Base-by-base conservation (phyloP, 768 basidiomycete genomes). In the Phylloporus arenicola region DNA sequence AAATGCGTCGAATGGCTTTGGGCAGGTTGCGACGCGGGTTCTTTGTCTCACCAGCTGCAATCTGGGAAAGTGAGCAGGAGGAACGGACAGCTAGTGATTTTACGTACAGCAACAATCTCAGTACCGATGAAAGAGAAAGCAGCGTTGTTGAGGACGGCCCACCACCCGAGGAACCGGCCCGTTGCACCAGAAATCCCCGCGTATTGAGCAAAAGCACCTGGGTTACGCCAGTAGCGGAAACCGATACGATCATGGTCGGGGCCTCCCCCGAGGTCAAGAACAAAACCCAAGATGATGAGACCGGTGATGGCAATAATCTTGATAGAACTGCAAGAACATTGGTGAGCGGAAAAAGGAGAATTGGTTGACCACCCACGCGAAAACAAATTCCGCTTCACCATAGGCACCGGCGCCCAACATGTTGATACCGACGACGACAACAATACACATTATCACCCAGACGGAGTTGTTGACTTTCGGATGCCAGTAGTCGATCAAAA, bases 81-180 rank as follows among this genome's bases (percentile, higher is more conserved):
- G 41, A 9, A 35, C 12, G 20, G 6, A 20, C n/a, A 29, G 14
- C 6, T 19, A 25, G 29, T n/a, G 22, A 40, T 12, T 16, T 39
- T 6, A 72, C 80, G 59, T 72, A 88, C 85, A 25, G 89, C 91
- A 37, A 95, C 92, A 62, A 95, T 92, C 68, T 97, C 94, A 6
- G 92, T 93, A 14, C 93, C 94, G 52, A 93, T 92, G 67, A 77
- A 94, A 11, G 90, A 92, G 75, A 94, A 96, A 13, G 90, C 92
- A 4, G 94, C 94, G 57, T 93, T 86, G 7, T 84, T 82, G 70
- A 95, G 70, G 50, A 85, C 84, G 0, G 79, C 67, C 77, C 78
- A 83, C 70, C 75, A 83, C 20, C 79, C 85, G 17, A 84, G 75
- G 77, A 97, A 96, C 22, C 74, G 80, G 9, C 92, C 93, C 57